A percentile compares a stretch with the other conserved stretches of the same genome.
phyloP scores from a whole-genome alignment of 202 grass and related monocot genomes.

The Brachypodium distachyon region DNA sequence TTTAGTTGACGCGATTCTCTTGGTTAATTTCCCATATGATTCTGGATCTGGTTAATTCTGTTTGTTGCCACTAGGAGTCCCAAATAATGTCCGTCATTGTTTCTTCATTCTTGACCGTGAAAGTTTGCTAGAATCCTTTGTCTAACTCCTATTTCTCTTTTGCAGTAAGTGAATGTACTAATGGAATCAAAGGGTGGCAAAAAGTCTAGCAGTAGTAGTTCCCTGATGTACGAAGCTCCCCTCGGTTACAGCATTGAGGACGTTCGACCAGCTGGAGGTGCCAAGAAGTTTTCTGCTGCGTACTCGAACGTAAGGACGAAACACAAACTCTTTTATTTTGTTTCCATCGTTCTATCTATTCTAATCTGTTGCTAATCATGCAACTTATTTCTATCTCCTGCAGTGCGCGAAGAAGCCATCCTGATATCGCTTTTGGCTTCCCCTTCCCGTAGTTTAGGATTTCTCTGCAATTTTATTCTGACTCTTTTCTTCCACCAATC shows the following conservation, averaged over 20 bases:
- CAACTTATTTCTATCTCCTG: conserved; percentile 19
- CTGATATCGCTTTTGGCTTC: conserved; percentile 51
- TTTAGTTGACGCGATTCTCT: too few relatives aligned
- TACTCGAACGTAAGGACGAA: conserved; percentile 83
- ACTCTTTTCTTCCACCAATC: conserved; percentile 34
- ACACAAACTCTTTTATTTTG: neutral
- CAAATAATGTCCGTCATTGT: neutral
- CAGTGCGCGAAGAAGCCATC: conserved; percentile 95
- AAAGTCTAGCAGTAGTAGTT: conserved; percentile 77
- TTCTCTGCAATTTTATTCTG: conserved; percentile 38
- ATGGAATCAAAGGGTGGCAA: conserved; percentile 98
- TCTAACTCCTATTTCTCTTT: neutral
- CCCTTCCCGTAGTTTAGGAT: conserved; percentile 55
- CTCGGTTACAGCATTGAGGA: conserved; percentile 99
- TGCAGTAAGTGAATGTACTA: conserved; percentile 87
- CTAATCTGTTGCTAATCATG: conserved; percentile 8
- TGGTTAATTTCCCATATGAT: neutral
- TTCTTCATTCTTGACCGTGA: neutral
- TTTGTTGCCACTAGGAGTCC: too few relatives aligned
- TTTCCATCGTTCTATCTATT: neutral
- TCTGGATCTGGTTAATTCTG: too few relatives aligned
- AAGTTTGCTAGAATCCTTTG: neutral
- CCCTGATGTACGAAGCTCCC: conserved; percentile 90
- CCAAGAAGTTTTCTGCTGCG: conserved; percentile 96
- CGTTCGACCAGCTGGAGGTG: conserved; percentile 86